These are phyloP conservation scores for Scenedesmus sp. DNA, from an alignment of 163 green algal genomes.

Conservation along the genomic window DNA sequence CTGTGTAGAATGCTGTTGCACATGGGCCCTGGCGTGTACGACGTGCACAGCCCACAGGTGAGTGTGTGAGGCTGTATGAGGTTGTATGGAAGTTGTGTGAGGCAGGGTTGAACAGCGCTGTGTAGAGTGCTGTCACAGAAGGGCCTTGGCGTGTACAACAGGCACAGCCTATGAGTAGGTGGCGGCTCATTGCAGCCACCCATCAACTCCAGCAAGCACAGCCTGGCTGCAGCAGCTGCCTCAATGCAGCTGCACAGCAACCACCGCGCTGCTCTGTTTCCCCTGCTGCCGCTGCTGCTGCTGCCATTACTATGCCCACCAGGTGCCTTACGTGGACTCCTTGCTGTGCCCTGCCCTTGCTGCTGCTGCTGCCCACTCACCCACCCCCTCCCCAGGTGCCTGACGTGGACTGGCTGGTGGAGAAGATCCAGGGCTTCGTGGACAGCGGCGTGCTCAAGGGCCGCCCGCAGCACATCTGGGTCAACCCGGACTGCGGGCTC, in stretches of 20 bases:
- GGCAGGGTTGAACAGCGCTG: neutral
- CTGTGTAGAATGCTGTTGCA: slow-evolving; percentile 40
- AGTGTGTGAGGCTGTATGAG: no score
- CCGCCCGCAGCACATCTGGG: slow-evolving; percentile 77
- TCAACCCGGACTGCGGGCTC: slow-evolving; percentile 93
- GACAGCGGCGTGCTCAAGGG: slow-evolving; percentile 74
- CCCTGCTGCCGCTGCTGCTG: neutral
- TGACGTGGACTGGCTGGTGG: slow-evolving; percentile 63
- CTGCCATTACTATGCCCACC: neutral
- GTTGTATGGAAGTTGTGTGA: slow-evolving; percentile 24
- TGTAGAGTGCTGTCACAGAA: slow-evolving; percentile 60
- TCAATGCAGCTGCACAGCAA: neutral
- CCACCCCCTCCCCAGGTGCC: slow-evolving; percentile 19
- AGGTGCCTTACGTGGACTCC: neutral
- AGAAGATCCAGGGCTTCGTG: slow-evolving; percentile 72
- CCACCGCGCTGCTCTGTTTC: neutral
- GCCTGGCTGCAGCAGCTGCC: neutral
- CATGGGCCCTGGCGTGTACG: slow-evolving; percentile 92
- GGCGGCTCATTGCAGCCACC: neutral
- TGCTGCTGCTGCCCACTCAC: neutral
- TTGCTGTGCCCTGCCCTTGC: neutral
- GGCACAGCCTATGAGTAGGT: slow-evolving; percentile 80
- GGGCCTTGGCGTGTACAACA: slow-evolving; percentile 92
- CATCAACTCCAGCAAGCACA: neutral
- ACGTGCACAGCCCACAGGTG: slow-evolving; percentile 89